phyloP scores from a whole-genome alignment of 164 flowering plant species.

The Vitis riparia region DNA sequence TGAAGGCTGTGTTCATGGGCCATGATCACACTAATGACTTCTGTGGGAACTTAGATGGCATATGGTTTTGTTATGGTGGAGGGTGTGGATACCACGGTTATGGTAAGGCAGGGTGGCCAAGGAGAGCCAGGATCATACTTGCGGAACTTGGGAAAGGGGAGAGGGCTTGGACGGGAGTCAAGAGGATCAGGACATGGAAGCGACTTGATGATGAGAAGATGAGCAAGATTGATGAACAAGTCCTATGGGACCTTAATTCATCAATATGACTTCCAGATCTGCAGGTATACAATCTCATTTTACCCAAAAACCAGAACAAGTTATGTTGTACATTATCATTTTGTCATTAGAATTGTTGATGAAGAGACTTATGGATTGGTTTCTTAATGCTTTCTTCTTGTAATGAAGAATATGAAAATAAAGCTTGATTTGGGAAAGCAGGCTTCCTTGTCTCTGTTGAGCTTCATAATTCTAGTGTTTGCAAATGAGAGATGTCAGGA shows the following conservation, averaged over 20 bases:
- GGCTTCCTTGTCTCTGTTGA: too few species aligned
- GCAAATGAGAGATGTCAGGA: too few species aligned
- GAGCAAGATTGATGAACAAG: slow-evolving; percentile 70
- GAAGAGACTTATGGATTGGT: too few species aligned
- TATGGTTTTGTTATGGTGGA: slow-evolving; percentile 92
- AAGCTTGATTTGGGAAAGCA: too few species aligned
- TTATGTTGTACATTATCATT: background rate
- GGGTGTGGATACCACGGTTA: slow-evolving; percentile 92
- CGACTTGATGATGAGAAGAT: slow-evolving; percentile 68
- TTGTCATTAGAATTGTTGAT: too few species aligned
- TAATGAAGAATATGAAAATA: too few species aligned
- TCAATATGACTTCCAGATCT: slow-evolving; percentile 2
- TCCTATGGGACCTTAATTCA: slow-evolving; percentile 47
- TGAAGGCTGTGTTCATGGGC: slow-evolving; percentile 85
- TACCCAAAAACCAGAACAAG: too few species aligned
- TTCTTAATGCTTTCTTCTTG: too few species aligned
- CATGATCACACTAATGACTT: slow-evolving; percentile 91
- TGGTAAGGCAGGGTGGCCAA: slow-evolving; percentile 70
- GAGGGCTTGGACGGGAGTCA: slow-evolving; percentile 54
- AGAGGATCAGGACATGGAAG: slow-evolving; percentile 83
- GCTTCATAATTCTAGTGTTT: too few species aligned
- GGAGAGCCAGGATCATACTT: slow-evolving; percentile 72
- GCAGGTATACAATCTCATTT: background rate
- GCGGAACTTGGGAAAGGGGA: slow-evolving; percentile 57
- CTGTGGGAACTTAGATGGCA: slow-evolving; percentile 71